Evolutionary conservation across 179 eudicot genomes (phyloP), one percentile per base, ranked within the genome.

Genomic region (Sideroxylon spinosum): DNA sequence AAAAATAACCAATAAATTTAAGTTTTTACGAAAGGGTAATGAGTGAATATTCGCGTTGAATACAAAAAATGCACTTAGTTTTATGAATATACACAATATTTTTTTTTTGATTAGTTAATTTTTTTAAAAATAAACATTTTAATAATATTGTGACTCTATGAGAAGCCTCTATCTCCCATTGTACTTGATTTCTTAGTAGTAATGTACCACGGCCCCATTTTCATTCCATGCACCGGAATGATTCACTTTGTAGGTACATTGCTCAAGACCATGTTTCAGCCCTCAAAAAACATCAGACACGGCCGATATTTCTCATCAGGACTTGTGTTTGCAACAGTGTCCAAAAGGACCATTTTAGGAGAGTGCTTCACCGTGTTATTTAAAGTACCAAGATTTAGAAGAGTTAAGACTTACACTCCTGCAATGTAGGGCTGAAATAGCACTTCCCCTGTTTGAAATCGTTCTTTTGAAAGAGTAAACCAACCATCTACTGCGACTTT

Each of bases 401-500:
- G 23, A 59, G 17, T 37, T 59, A 6, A 68, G 49, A 84, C 94
- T 78, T 91, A 93, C 98, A 91, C 79, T 83, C 94, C 97, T 76
- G 90, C 97, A 73, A 90, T 81, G 68, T 85, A 88, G 53, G 98
- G 97, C 79, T 90, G 91, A 80, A 93, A 93, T 68, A 93, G 78
- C 76, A 91, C 87, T 82, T 93, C 98, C 74, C 93, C 98, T n/a
- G 93, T 90, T 80, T 88, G 91, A 81, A 90, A 93, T 3, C 98
- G 92, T 74, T 91, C 98, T 81, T 89, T 87, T 26, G 91, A 89
- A 79, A 93, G 86, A 50, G 94, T 88, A 83, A 89, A 91, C 73
- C 78, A 72, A 56, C 90, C 92, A 66, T 89, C 92, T 19, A 84
- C 59, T 50, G 87, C 86, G 74, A 89, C 87, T 79, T 87, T 83